Base-by-base conservation (phyloP, 352 stramenopile genomes). In the Globisporangium paddicum region DNA sequence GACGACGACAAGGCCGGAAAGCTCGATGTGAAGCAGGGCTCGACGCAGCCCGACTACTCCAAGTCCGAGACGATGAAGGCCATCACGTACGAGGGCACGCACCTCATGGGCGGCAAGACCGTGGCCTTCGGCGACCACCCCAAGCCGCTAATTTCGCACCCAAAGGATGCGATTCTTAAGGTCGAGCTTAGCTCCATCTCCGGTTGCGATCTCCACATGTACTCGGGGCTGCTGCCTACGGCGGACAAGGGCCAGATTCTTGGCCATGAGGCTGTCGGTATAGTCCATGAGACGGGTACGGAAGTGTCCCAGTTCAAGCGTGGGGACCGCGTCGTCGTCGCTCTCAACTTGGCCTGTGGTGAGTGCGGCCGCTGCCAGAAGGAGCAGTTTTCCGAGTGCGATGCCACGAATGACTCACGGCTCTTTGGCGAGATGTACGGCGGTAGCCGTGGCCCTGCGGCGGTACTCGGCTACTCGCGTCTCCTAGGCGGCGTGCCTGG, bases 301-400 rank as follows among this genome's bases (percentile, higher is more conserved):
- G 60, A 63, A 11, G 75, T 86, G 26, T 45, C 45, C 11, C 62
- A 67, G 11, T 64, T 83, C 44, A 51, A 66, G 19, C 41, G 37
- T 3, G 75, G 75, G 7, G 71, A 86, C 34, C 68, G 65, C 19
- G 73, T 83, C 1, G 74, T 86, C 13, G 67, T 79, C 19, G 50
- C 73, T 13, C 72, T 78, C 26, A 66, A 72, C 14, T 38, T 77
- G 10, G 67, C 65, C 2, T 86, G 75, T 32, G 75, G 75, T 21
- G 55, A 72, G 25, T 86, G 75, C 32, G 45, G 37, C 3, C 71
- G 64, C 44, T 86, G 75, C 58, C 35, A 54, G 30, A 55, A 60
- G 19, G 62, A 61, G 8, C 51, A 81, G 55, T 83, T 79, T 35
- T 62, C 67, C 2, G 66, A 62, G 47, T 86, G 75, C 50, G 71